Conservation (phyloP, 345 rosid species). For the Citrus cavaleriei region DNA sequence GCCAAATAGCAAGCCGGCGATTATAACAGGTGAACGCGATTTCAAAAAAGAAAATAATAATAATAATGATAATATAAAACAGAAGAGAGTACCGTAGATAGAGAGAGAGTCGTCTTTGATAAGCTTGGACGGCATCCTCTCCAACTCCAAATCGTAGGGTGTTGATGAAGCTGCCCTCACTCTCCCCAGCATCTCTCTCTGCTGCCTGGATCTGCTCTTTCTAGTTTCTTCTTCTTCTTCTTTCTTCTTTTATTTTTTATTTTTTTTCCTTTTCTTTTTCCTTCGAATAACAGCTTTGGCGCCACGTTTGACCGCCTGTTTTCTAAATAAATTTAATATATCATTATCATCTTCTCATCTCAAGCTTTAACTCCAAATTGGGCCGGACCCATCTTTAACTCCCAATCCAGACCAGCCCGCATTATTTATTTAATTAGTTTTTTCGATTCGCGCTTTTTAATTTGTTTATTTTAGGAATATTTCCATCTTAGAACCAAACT, state of each 20-base stretch:
- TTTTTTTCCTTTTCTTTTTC: too few species aligned
- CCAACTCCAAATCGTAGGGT: slow-evolving; percentile 53
- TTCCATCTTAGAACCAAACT: too few species aligned
- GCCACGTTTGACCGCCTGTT: slow-evolving; percentile 12
- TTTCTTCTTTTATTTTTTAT: accelerated
- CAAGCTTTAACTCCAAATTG: not conserved
- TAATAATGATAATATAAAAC: not conserved
- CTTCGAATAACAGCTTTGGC: slow-evolving; percentile 9
- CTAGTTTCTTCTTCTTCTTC: not conserved
- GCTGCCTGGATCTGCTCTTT: not conserved
- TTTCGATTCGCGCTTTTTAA: too few species aligned
- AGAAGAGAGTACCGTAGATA: slow-evolving; percentile 52
- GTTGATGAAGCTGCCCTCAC: slow-evolving; percentile 61
- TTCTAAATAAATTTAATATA: not conserved
- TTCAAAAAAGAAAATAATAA: not conserved
- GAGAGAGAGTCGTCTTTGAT: slow-evolving; percentile 83
- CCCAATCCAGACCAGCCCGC: not conserved
- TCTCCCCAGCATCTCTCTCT: slow-evolving; percentile 62
- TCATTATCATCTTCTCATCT: not conserved
- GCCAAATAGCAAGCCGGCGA: not conserved
- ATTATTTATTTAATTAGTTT: too few species aligned
- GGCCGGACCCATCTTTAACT: not conserved
- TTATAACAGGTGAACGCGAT: not conserved
- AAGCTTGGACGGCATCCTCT: slow-evolving; percentile 61
- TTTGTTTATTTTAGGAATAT: too few species aligned